Base-by-base conservation (phyloP, 345 rosid species). In the Boechera retrofracta region DNA sequence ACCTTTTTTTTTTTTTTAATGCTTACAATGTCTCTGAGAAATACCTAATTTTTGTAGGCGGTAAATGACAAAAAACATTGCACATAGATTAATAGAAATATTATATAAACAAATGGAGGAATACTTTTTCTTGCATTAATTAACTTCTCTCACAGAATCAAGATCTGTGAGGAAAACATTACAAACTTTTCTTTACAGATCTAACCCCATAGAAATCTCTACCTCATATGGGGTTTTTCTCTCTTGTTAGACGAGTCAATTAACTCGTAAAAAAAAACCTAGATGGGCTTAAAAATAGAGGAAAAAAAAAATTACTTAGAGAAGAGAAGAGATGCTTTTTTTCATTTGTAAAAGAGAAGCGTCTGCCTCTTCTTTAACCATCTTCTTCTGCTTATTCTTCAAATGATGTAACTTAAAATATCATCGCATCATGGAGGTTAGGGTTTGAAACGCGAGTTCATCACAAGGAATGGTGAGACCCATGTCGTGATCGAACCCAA, bases 381-480 rank as follows among this genome's bases (percentile, higher is more conserved):
- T 83, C 90, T 87, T 77, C 93, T 49, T 81, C 80, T 63, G 12
- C 79, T 74, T 70, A 86, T 81, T 79, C 85, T 67, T 54, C 78
- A 64, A 71, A 68, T 62, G 74, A 51, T 49, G 47, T 59, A 36
- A 44, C 63, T 39, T 53, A 49, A 69, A 29, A 41, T 56, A 52
- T 74, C 61, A 79, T 45, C 75, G 57, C 21, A 79, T 74, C 72
- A 68, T 79, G 55, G 82, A 79, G 7, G 79, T 79, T 47, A 79
- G 72, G 51, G 68, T 48, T 79, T 64, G 82, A n/a, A 79, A 79
- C 4, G 47, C 91, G n/a, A 84, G 86, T 82, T 94, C 98, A 82
- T 92, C 93, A 69, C 98, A 92, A 59, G 98, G 98, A 78, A 94
- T 89, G 13, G 97, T 94, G 79, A 79, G 75, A 26, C 98, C 98